phyloP scores from a whole-genome alignment of 1,284 basidiomycete species.

The Schizophyllum amplum region DNA sequence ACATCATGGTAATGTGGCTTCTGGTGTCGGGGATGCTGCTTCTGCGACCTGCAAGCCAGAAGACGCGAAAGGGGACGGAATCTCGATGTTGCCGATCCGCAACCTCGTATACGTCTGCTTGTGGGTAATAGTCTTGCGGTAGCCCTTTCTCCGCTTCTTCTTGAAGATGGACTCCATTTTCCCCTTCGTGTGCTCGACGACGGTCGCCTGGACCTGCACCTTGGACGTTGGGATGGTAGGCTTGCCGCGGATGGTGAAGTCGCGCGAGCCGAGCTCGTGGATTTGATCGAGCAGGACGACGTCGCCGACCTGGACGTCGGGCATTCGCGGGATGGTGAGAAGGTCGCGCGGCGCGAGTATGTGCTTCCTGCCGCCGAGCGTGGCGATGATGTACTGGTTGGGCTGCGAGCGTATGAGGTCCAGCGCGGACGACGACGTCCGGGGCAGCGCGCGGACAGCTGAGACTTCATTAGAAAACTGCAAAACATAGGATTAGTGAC shows the following conservation, averaged over 20 bases:
- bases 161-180: slow-evolving; percentile 87
- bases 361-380: slow-evolving; percentile 84
- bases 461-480: no score
- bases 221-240: slow-evolving; percentile 50
- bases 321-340: slow-evolving; percentile 86
- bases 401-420: slow-evolving; percentile 71
- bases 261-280: slow-evolving; percentile 90
- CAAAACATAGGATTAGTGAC: no score
- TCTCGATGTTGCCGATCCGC: slow-evolving; percentile 62
- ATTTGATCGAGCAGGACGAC: slow-evolving; percentile 79
- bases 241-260: slow-evolving; percentile 83
- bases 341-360: slow-evolving; percentile 85
- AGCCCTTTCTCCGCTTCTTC: slow-evolving; percentile 97
- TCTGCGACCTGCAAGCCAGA: background rate
- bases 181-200: slow-evolving; percentile 94
- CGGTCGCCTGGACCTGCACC: slow-evolving; percentile 78
- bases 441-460: slow-evolving; percentile 17
- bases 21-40: background rate
- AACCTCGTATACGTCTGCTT: slow-evolving; percentile 93
- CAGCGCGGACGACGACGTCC: slow-evolving; percentile 43
- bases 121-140: slow-evolving; percentile 64
- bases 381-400: slow-evolving; percentile 84
- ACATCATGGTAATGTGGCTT: background rate
- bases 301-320: slow-evolving; percentile 78
- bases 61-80: slow-evolving; percentile 17